phyloP scores from a whole-genome alignment of 208 protist genomes.

The Kentomonas sorsogonicus region DNA sequence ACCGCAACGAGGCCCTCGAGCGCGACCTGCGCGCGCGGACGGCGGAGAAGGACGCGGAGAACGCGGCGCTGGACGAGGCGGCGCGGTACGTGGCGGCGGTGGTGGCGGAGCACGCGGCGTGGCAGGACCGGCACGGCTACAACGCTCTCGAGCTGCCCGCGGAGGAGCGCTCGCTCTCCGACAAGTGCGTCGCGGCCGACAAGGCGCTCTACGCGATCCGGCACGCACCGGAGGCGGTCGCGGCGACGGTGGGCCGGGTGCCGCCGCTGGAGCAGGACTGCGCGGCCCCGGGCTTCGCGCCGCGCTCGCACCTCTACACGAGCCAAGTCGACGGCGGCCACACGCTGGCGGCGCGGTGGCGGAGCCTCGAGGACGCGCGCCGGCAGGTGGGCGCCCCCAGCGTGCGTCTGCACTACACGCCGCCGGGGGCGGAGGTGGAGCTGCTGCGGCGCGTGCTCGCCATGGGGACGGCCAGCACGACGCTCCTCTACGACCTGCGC shows the following conservation, averaged over 20 bases:
- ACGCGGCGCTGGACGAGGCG: constrained; percentile 49
- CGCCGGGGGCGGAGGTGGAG: constrained; percentile 52
- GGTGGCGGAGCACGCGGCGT: constrained; percentile 53
- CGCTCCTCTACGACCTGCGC: constrained; percentile 49
- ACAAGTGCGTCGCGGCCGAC: constrained; percentile 27
- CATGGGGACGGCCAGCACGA: constrained; percentile 62
- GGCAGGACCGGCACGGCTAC: constrained; percentile 57
- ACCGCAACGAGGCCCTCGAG: constrained; percentile 45
- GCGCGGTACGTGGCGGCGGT: constrained; percentile 66
- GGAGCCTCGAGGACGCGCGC: constrained; percentile 26
- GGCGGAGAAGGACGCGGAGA: constrained; percentile 44
- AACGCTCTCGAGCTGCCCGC: constrained; percentile 56
- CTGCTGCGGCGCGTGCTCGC: constrained; percentile 67
- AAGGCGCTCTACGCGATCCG: constrained; percentile 24
- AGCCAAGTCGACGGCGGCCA: constrained; percentile 12
- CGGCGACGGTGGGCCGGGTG: no score
- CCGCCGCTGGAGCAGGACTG: no score
- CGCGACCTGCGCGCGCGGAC: constrained; percentile 44
- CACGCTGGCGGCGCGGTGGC: constrained; percentile 40
- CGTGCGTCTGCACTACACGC: constrained; percentile 49
- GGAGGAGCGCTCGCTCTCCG: constrained; percentile 34
- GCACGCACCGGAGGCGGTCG: background rate
- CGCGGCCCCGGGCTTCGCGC: background rate
- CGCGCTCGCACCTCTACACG: background rate
- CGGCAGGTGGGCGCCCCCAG: constrained; percentile 23